A percentile compares a stretch with the other conserved stretches of the same genome.
Conservation (phyloP, 192 early-diverging fungal genomes). For the Umbelopsis sp. region DNA sequence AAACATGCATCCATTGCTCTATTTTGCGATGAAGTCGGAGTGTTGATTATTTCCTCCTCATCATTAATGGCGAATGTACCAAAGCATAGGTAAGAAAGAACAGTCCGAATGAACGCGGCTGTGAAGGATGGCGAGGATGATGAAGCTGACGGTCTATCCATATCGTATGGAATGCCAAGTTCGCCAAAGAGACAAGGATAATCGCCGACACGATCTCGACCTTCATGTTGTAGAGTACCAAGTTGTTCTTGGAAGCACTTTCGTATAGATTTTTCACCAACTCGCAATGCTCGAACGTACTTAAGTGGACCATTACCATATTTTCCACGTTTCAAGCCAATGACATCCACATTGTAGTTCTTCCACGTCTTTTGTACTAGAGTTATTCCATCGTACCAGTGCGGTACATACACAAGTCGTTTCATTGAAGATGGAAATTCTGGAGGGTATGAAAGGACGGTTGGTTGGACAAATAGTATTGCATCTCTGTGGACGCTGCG, state of each 20-base stretch:
- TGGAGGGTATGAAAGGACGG: slow-evolving; percentile 53
- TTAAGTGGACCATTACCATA: slow-evolving; percentile 42
- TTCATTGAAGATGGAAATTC: slow-evolving; percentile 36
- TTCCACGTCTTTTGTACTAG: slow-evolving; percentile 61
- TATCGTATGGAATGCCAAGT: slow-evolving; percentile 59
- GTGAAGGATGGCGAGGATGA: background rate
- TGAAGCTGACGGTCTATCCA: slow-evolving; percentile 25
- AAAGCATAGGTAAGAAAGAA: background rate
- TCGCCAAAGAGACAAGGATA: slow-evolving; percentile 52
- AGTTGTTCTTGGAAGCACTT: slow-evolving; percentile 54
- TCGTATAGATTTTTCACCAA: slow-evolving; percentile 55
- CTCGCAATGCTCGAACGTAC: slow-evolving; percentile 48
- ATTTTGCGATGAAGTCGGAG: slow-evolving; percentile 45
- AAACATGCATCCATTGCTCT: slow-evolving; percentile 58
- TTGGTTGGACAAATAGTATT: slow-evolving; percentile 60
- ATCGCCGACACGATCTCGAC: slow-evolving; percentile 42
- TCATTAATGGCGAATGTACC: background rate
- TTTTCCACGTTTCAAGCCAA: slow-evolving; percentile 58
- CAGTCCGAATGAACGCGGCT: background rate
- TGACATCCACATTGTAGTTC: slow-evolving; percentile 56
- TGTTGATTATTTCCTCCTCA: slow-evolving; percentile 16
- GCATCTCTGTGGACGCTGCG: slow-evolving; percentile 48
- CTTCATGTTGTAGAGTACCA: slow-evolving; percentile 46
- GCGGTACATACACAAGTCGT: slow-evolving; percentile 56
- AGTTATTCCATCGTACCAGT: slow-evolving; percentile 65